Evolutionary conservation across 225 moss, liverwort and hornwort genomes (phyloP).

Genomic region (Physcomitrellopsis africana): DNA sequence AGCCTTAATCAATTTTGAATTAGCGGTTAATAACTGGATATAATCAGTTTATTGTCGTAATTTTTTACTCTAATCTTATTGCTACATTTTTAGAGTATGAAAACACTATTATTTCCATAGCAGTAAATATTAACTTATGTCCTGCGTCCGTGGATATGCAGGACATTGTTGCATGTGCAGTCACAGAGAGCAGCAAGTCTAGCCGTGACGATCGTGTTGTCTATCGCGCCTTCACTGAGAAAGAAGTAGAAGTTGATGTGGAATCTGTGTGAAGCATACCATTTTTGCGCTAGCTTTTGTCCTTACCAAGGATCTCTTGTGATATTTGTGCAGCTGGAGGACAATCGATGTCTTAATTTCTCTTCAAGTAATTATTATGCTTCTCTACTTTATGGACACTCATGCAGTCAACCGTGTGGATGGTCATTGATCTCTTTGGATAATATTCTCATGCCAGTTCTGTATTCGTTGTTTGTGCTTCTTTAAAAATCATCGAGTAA

Average conservation of each 20-base stretch:
- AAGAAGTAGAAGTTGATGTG: slow-evolving; percentile 57
- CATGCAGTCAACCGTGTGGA: background rate
- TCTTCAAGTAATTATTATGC: slow-evolving; percentile 26
- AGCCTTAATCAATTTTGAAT: slow-evolving; percentile 11
- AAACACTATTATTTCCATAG: too few species aligned
- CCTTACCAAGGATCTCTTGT: slow-evolving; percentile 19
- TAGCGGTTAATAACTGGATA: background rate
- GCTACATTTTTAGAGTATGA: too few species aligned
- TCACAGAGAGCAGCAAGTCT: slow-evolving; percentile 79
- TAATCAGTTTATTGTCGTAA: background rate
- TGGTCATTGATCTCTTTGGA: too few species aligned
- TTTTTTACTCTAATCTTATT: background rate
- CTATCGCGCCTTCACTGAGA: slow-evolving; percentile 72
- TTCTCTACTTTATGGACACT: slow-evolving; percentile 10
- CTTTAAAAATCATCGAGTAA: too few species aligned
- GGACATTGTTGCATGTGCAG: slow-evolving; percentile 79
- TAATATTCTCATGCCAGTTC: too few species aligned
- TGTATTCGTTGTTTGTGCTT: too few species aligned
- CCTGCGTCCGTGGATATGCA: slow-evolving; percentile 37
- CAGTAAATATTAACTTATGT: too few species aligned
- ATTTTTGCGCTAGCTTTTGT: slow-evolving; percentile 30
- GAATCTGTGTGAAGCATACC: slow-evolving; percentile 28
- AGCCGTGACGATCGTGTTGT: slow-evolving; percentile 75
- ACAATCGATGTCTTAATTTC: slow-evolving; percentile 30
- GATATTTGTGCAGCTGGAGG: slow-evolving; percentile 34